A percentile compares a stretch with the other conserved stretches of the same genome.
Evolutionary conservation across 768 basidiomycete genomes (phyloP).

Genomic region (Flagelloscypha sp.): DNA sequence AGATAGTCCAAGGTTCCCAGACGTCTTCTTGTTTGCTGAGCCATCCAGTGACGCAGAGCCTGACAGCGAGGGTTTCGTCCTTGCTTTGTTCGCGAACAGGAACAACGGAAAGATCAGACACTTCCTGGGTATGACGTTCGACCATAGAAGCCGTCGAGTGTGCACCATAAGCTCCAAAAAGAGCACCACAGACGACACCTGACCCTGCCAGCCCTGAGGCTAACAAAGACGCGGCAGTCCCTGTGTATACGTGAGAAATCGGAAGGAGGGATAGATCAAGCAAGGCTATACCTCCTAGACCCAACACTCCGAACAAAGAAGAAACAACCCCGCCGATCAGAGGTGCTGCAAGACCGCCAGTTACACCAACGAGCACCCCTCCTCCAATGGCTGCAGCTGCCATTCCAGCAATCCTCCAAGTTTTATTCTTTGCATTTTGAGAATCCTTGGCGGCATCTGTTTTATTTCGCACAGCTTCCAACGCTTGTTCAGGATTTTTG

Average conservation of each 20-base stretch:
- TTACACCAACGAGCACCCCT: slow-evolving; percentile 46
- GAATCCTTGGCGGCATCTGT: slow-evolving; percentile 29
- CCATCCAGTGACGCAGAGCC: slow-evolving; percentile 53
- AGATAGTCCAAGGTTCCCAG: slow-evolving; percentile 43
- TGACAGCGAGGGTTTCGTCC: slow-evolving; percentile 39
- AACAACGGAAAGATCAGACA: slow-evolving; percentile 44
- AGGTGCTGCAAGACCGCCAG: slow-evolving; percentile 53
- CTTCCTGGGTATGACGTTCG: slow-evolving; percentile 40
- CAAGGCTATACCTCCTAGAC: slow-evolving; percentile 48
- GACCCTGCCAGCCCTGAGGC: slow-evolving; percentile 49
- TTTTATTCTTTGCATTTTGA: slow-evolving; percentile 33
- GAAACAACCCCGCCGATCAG: slow-evolving; percentile 47
- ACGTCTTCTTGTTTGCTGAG: slow-evolving; percentile 35
- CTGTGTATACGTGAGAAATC: too few species aligned
- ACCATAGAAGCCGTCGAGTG: slow-evolving; percentile 40
- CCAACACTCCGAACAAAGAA: slow-evolving; percentile 40
- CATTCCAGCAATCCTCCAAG: slow-evolving; percentile 38
- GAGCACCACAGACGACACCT: slow-evolving; percentile 45
- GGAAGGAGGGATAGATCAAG: too few species aligned
- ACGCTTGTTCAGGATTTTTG: slow-evolving; percentile 38
- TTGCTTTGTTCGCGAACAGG: slow-evolving; percentile 30
- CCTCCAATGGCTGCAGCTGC: slow-evolving; percentile 47
- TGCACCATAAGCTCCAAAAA: slow-evolving; percentile 52
- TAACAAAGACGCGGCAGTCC: slow-evolving; percentile 41
- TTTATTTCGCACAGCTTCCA: slow-evolving; percentile 35